A percentile compares a stretch with the other conserved stretches of the same genome.
These are phyloP conservation scores for Sarcodon aspratus DNA, from an alignment of 768 basidiomycete genomes.

Conservation along the genomic window DNA sequence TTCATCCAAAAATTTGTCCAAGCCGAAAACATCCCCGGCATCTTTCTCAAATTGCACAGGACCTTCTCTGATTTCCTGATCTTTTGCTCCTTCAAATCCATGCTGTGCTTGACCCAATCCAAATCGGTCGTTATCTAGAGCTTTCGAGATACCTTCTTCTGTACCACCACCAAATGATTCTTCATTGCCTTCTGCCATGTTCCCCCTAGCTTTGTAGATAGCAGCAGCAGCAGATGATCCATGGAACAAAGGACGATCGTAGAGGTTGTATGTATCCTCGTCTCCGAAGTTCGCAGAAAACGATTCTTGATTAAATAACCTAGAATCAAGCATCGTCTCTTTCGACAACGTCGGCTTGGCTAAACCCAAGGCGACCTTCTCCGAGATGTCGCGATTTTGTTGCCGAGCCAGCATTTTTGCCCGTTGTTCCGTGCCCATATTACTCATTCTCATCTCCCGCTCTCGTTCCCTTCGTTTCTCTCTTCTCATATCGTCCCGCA, in stretches of 20 bases:
- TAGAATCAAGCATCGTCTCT: slow-evolving; percentile 94
- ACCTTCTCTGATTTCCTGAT: slow-evolving; percentile 79
- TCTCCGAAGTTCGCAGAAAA: slow-evolving; percentile 74
- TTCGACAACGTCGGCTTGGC: slow-evolving; percentile 95
- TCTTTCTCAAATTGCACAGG: slow-evolving; percentile 99
- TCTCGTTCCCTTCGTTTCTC: slow-evolving; percentile 93
- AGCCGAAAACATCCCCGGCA: slow-evolving; percentile 89
- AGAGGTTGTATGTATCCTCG: slow-evolving; percentile 89
- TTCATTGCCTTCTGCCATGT: slow-evolving; percentile 75
- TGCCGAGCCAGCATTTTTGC: slow-evolving; percentile 93
- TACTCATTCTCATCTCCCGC: slow-evolving; percentile 96
- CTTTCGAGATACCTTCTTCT: slow-evolving; percentile 86
- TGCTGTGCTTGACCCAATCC: slow-evolving; percentile 72
- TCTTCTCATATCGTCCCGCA: slow-evolving; percentile 82
- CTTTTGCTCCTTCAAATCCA: slow-evolving; percentile 86
- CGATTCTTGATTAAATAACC: slow-evolving; percentile 95
- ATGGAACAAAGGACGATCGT: slow-evolving; percentile 92
- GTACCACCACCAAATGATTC: slow-evolving; percentile 93
- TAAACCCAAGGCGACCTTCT: slow-evolving; percentile 95
- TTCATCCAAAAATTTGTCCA: slow-evolving; percentile 95
- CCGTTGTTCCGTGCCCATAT: slow-evolving; percentile 95
- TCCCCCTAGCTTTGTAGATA: slow-evolving; percentile 95
- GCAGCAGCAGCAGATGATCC: slow-evolving; percentile 96
- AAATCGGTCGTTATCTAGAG: slow-evolving; percentile 90
- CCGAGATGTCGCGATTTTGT: slow-evolving; percentile 98